These are phyloP conservation scores for Haplosporangium gracile DNA, from an alignment of 192 early-diverging fungal species.

Conservation along the genomic window DNA sequence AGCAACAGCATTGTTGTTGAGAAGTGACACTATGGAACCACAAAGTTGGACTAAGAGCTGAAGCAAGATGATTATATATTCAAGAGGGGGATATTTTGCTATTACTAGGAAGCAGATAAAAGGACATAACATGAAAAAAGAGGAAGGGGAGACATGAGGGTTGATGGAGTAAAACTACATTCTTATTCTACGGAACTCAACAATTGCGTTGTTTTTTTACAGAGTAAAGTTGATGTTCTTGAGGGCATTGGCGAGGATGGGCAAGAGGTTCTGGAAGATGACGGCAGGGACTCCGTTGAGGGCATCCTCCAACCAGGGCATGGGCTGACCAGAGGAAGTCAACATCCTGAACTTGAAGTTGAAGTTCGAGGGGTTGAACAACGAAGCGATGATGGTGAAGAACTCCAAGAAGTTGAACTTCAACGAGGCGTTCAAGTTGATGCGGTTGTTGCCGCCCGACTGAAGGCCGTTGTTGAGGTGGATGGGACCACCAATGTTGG, in stretches of 20 bases:
- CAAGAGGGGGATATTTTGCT: not conserved
- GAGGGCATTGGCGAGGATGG: conserved; percentile 32
- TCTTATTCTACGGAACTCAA: not conserved
- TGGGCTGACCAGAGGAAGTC: conserved; percentile 44
- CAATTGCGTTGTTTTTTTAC: conserved; percentile 65
- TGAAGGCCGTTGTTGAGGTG: conserved; percentile 37
- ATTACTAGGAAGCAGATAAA: not conserved
- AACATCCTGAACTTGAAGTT: conserved; percentile 32
- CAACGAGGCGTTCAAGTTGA: conserved; percentile 17
- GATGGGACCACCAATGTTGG: conserved; percentile 31
- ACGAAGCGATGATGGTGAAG: conserved; percentile 3
- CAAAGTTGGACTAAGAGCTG: not conserved
- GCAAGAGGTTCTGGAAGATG: conserved; percentile 33
- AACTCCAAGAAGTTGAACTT: conserved; percentile 42
- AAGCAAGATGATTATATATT: conserved; percentile 5
- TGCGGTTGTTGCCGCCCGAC: conserved; percentile 33
- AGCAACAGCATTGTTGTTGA: not conserved
- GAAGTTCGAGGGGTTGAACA: conserved; percentile 29
- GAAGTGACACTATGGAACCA: not conserved
- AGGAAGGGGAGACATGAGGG: not conserved
- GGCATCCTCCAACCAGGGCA: conserved; percentile 54
- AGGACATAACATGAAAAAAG: not conserved
- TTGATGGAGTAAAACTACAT: not conserved
- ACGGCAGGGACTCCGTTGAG: conserved; percentile 29
- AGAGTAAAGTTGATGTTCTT: conserved; percentile 45